Evolutionary conservation across 192 early-diverging fungal genomes (phyloP).

Genomic region (Paraglomus brasilianum): DNA sequence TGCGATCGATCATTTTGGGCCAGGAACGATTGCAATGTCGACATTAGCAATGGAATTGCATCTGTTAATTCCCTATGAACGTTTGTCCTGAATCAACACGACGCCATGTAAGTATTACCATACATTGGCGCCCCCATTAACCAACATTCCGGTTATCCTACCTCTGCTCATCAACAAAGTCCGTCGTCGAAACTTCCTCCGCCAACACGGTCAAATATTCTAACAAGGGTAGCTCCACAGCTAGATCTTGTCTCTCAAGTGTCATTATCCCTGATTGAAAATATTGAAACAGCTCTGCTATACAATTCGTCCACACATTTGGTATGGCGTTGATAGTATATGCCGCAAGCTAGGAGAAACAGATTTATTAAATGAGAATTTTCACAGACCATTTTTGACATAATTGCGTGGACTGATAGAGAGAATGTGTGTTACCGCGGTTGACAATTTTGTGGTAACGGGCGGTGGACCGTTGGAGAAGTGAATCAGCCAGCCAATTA

Average conservation of each 20-base stretch:
- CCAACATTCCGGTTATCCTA: too few species aligned
- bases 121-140: too few species aligned
- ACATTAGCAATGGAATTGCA: constrained; percentile 32
- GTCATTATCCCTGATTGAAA: constrained; percentile 34
- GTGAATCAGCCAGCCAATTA: constrained; percentile 48
- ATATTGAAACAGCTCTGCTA: constrained; percentile 39
- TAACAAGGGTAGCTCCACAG: constrained; percentile 41
- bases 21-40: constrained; percentile 32
- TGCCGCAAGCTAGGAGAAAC: constrained; percentile 47
- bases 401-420: not conserved
- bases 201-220: constrained; percentile 56
- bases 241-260: constrained; percentile 1
- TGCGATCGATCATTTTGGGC: constrained; percentile 29
- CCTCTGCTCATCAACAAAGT: constrained; percentile 47
- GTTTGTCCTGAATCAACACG: constrained; percentile 24
- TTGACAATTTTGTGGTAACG: constrained; percentile 52
- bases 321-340: constrained; percentile 51
- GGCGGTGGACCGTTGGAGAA: constrained; percentile 46
- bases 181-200: constrained; percentile 50
- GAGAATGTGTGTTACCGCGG: constrained; percentile 42
- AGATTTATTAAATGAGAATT: too few species aligned
- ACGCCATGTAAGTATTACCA: too few species aligned
- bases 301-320: constrained; percentile 49
- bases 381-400: not conserved
- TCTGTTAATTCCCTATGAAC: constrained; percentile 32